phyloP scores from a whole-genome alignment of 331 rosid species.

The Arachis monticola region DNA sequence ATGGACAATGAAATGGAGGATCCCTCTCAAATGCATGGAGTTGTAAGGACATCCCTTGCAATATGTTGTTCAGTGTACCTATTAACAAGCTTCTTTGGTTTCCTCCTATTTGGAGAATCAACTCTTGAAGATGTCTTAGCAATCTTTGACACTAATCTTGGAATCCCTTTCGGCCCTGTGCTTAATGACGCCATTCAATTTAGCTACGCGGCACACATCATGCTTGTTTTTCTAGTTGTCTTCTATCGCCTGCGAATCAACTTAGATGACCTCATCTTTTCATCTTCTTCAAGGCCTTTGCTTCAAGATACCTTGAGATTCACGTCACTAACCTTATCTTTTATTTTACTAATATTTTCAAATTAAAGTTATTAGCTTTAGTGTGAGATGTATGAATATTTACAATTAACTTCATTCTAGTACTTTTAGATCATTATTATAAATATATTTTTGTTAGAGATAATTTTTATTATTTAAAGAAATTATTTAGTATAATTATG shows the following conservation, averaged over 20 bases:
- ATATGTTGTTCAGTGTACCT: constrained; percentile 84
- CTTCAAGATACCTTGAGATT: not conserved
- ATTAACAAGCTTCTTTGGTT: constrained; percentile 85
- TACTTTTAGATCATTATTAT: too few species aligned
- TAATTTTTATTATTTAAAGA: too few species aligned
- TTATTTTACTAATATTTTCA: too few species aligned
- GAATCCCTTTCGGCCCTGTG: constrained; percentile 71
- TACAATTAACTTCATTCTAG: too few species aligned
- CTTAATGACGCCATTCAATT: constrained; percentile 85
- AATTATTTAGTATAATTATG: too few species aligned
- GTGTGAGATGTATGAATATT: too few species aligned
- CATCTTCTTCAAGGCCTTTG: constrained; percentile 68
- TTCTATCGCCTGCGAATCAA: constrained; percentile 79
- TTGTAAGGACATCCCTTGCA: constrained; percentile 70
- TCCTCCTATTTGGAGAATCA: constrained; percentile 88
- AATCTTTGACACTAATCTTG: constrained; percentile 83
- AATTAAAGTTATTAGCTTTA: too few species aligned
- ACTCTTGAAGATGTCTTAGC: constrained; percentile 96
- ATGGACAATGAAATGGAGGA: constrained; percentile 89
- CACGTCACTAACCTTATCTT: too few species aligned
- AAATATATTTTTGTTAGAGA: too few species aligned
- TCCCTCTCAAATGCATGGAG: constrained; percentile 67
- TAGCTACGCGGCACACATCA: constrained; percentile 91
- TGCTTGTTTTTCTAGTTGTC: constrained; percentile 94
- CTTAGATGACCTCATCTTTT: constrained; percentile 80